Evolutionary conservation across 495 filamentous ascomycete species (phyloP).

Genomic region (Aspergillus hancockii): DNA sequence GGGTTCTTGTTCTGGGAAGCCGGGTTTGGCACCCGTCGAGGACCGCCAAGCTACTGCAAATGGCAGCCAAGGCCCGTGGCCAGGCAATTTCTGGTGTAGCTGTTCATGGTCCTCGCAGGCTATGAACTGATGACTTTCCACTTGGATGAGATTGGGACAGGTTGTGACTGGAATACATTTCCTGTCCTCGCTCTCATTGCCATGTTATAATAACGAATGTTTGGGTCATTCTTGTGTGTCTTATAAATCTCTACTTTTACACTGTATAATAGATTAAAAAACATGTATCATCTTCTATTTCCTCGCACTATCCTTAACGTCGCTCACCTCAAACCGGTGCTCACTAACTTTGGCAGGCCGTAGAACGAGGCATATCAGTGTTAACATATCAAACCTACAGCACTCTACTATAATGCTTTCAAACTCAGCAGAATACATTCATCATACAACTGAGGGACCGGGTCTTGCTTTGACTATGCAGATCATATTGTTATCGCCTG

Average conservation of each 20-base stretch:
- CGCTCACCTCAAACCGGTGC: too few relatives aligned
- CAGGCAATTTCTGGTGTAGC: slow-evolving; percentile 29
- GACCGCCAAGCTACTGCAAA: slow-evolving; percentile 50
- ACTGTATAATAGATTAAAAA: slow-evolving; percentile 22
- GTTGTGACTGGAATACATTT: neutral
- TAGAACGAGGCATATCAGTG: too few relatives aligned
- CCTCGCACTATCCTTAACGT: neutral
- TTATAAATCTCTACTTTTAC: slow-evolving; percentile 22
- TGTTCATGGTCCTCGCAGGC: slow-evolving; percentile 30
- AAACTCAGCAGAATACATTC: too few relatives aligned
- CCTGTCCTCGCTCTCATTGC: slow-evolving; percentile 3
- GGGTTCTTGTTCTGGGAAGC: slow-evolving; percentile 72
- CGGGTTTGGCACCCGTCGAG: slow-evolving; percentile 56
- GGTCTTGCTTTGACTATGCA: too few relatives aligned
- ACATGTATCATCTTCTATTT: slow-evolving; percentile 5
- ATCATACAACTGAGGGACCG: too few relatives aligned
- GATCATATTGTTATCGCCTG: too few relatives aligned
- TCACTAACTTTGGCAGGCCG: too few relatives aligned
- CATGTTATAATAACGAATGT: slow-evolving; percentile 7
- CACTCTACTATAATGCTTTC: too few relatives aligned
- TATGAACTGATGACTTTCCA: slow-evolving; percentile 18
- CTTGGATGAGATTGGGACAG: neutral
- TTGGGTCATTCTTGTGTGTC: slow-evolving; percentile 4
- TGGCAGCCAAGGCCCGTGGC: slow-evolving; percentile 40
- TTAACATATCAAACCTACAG: too few relatives aligned